A percentile compares a stretch with the other conserved stretches of the same genome.
Conservation (phyloP, 306 rosid species). For the Rosa chinensis region DNA sequence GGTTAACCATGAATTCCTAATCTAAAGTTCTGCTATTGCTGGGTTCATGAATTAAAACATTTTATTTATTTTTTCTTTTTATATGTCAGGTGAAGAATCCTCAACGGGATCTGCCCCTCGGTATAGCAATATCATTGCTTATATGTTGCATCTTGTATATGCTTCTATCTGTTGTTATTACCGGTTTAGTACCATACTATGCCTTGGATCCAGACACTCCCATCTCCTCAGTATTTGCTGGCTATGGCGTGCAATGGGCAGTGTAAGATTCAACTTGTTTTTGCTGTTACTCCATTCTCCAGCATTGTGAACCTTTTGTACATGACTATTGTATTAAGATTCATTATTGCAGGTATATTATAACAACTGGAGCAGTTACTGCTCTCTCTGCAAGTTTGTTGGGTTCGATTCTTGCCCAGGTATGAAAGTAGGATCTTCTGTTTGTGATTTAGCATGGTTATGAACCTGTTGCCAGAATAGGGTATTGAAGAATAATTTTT, state of each 20-base stretch:
- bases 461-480: slow-evolving; percentile 12
- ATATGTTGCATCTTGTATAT: slow-evolving; percentile 64
- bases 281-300: slow-evolving; percentile 13
- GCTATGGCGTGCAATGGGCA: slow-evolving; percentile 70
- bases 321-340: slow-evolving; percentile 17
- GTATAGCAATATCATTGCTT: slow-evolving; percentile 55
- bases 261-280: slow-evolving; percentile 51
- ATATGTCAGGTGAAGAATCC: slow-evolving; percentile 59
- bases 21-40: too few relatives aligned
- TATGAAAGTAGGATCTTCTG: slow-evolving; percentile 22
- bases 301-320: background rate
- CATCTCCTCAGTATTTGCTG: slow-evolving; percentile 60
- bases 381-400: slow-evolving; percentile 78
- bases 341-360: slow-evolving; percentile 52
- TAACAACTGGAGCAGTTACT: slow-evolving; percentile 75
- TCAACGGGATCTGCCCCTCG: slow-evolving; percentile 71
- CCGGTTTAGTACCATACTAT: slow-evolving; percentile 68
- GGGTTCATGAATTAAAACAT: background rate
- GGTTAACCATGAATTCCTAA: too few relatives aligned
- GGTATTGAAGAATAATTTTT: too few relatives aligned
- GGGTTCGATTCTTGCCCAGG: slow-evolving; percentile 92
- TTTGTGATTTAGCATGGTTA: slow-evolving; percentile 15
- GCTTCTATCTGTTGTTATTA: slow-evolving; percentile 66
- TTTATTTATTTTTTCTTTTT: background rate
- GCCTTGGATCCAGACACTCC: slow-evolving; percentile 70